Evolutionary conservation across 1,139 yeast genomes (phyloP).

Genomic region (Suzukiozyma palmioleophila): DNA sequence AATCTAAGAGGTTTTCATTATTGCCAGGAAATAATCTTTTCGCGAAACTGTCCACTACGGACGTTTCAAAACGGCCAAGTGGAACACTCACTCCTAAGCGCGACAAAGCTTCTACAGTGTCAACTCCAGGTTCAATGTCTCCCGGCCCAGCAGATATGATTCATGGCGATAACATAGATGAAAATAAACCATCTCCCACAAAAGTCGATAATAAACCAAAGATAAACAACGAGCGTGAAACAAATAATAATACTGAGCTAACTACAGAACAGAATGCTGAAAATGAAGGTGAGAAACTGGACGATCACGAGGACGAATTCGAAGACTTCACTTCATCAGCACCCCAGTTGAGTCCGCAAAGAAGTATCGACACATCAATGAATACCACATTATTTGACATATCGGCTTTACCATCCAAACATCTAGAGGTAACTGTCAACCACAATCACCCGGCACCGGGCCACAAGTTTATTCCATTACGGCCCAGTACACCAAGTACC

Average conservation of each 20-base stretch:
- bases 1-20: conserved; percentile 17
- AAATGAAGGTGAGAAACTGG: not conserved
- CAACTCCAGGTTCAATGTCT: too few species aligned
- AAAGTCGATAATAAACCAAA: too few species aligned
- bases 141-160: too few species aligned
- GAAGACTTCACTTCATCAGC: conserved; percentile 17
- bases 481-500: not conserved
- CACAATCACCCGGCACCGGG: not conserved
- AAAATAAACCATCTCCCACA: too few species aligned
- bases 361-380: not conserved
- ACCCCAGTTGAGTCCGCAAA: conserved; percentile 6
- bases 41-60: conserved; percentile 3
- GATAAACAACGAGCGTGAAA: too few species aligned
- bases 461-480: conserved; percentile 2
- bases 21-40: conserved; percentile 11
- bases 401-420: not conserved
- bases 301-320: conserved; percentile 14
- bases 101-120: too few species aligned
- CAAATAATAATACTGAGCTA: too few species aligned
- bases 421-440: not conserved
- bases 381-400: not conserved
- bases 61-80: not conserved
- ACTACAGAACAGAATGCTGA: too few species aligned
- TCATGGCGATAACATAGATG: too few species aligned
- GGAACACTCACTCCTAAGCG: too few species aligned